Conservation (phyloP, 2,329 filamentous ascomycete species). For the Ampelomyces quisqualis region DNA sequence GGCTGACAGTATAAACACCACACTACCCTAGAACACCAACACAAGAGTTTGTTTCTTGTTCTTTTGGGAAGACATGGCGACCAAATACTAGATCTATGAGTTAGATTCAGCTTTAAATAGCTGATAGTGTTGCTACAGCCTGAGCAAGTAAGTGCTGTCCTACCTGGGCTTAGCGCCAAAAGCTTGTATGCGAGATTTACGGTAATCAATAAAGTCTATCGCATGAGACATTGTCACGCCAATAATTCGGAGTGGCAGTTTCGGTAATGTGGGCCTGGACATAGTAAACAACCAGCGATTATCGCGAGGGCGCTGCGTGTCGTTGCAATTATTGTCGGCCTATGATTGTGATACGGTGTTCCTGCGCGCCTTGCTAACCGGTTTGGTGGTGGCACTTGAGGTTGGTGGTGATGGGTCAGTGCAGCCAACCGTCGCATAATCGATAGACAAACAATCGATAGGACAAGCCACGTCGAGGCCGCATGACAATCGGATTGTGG, state of each 20-base stretch:
- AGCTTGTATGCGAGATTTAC: background rate
- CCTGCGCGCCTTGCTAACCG: no score
- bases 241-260: background rate
- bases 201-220: conserved; percentile 1
- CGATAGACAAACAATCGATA: conserved; percentile 16
- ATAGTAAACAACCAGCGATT: conserved; percentile 3
- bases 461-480: conserved; percentile 16
- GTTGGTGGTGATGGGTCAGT: background rate
- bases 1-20: no score
- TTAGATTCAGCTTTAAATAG: no score
- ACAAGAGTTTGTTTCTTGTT: no score
- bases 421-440: conserved; percentile 1
- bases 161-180: no score
- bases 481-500: conserved; percentile 36
- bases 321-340: conserved; percentile 3
- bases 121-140: no score
- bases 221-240: conserved; percentile 1
- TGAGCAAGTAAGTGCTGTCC: no score
- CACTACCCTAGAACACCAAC: no score
- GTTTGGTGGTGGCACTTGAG: no score
- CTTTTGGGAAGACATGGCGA: no score
- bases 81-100: no score
- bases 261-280: background rate
- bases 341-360: no score
- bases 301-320: background rate